Percentiles rank a stretch among this genome's conserved stretches.
phyloP scores from a whole-genome alignment of 768 basidiomycete species.

The Cystobasidium onofrii region DNA sequence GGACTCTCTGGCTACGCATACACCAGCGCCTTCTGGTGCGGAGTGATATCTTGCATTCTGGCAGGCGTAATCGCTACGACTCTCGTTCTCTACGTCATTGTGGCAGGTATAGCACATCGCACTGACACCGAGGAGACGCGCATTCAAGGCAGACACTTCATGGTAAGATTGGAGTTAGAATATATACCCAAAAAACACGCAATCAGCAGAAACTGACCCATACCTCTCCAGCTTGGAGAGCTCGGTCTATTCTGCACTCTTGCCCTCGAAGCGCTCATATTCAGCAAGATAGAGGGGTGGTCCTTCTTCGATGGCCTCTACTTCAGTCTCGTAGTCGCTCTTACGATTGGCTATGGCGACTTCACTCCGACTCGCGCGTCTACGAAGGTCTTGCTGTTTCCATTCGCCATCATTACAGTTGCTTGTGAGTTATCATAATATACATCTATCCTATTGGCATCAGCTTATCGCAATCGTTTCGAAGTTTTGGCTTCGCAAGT shows the following conservation, averaged over 20 bases:
- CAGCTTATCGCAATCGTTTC: too few relatives aligned
- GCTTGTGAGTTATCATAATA: too few relatives aligned
- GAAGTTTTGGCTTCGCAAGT: slow-evolving; percentile 26
- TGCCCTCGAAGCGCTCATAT: slow-evolving; percentile 44
- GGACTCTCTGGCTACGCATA: slow-evolving; percentile 24
- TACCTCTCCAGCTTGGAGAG: slow-evolving; percentile 34
- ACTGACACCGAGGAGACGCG: slow-evolving; percentile 7
- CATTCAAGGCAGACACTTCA: slow-evolving; percentile 22
- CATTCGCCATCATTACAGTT: slow-evolving; percentile 46
- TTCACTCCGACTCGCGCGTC: slow-evolving; percentile 9
- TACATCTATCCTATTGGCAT: too few relatives aligned
- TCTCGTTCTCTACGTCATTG: slow-evolving; percentile 36
- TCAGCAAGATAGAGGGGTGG: slow-evolving; percentile 45
- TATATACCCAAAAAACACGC: neutral
- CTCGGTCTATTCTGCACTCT: slow-evolving; percentile 39
- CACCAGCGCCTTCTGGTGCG: slow-evolving; percentile 38
- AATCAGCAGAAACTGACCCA: neutral
- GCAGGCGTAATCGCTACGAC: slow-evolving; percentile 31
- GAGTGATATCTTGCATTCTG: slow-evolving; percentile 10
- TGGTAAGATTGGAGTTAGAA: neutral
- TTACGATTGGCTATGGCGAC: slow-evolving; percentile 35
- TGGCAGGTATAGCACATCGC: slow-evolving; percentile 27
- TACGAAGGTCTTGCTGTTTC: slow-evolving; percentile 33
- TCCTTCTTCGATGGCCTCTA: slow-evolving; percentile 44
- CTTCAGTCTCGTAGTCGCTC: slow-evolving; percentile 28